Evolutionary conservation across 495 filamentous ascomycete genomes (phyloP).

Genomic region (Aspergillus taichungensis): DNA sequence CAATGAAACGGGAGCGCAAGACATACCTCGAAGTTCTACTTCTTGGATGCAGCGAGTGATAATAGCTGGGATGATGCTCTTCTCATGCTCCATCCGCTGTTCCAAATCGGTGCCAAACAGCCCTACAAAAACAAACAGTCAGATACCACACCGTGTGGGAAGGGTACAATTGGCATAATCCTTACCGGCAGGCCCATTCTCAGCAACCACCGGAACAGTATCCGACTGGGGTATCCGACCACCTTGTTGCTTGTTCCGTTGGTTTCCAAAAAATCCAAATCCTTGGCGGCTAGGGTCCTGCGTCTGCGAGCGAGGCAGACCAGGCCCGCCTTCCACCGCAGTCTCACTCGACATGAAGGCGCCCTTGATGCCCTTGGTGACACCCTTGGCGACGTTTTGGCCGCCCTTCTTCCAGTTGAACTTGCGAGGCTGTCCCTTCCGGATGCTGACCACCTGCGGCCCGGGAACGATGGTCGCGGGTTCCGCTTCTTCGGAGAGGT

Average conservation of each 20-base stretch:
- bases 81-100: conserved; percentile 80
- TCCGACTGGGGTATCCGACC: conserved; percentile 45
- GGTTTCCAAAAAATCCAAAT: conserved; percentile 66
- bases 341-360: conserved; percentile 53
- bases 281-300: conserved; percentile 54
- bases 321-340: conserved; percentile 30
- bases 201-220: conserved; percentile 44
- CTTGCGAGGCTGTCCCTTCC: conserved; percentile 85
- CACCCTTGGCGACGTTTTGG: conserved; percentile 85
- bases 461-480: conserved; percentile 60
- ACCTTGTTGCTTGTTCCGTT: conserved; percentile 38
- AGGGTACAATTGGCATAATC: background rate
- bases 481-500: conserved; percentile 58
- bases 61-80: conserved; percentile 79
- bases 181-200: conserved; percentile 44
- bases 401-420: conserved; percentile 99
- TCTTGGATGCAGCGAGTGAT: conserved; percentile 95
- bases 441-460: conserved; percentile 85
- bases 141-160: background rate
- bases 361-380: conserved; percentile 84
- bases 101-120: conserved; percentile 90
- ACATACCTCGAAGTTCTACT: conserved; percentile 73
- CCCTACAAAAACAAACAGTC: conserved; percentile 20
- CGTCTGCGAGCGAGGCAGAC: conserved; percentile 37
- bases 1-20: background rate